Percentiles rank a stretch among this genome's conserved stretches.
These are phyloP conservation scores for Arabidopsis thaliana DNA, from an alignment of 345 rosid genomes.

Conservation along the genomic window TAIR10.1 NC_003070.9:12867501-12868000, in stretches of 20 bases:
- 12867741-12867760: constrained; percentile 97
- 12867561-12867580: constrained; percentile 79
- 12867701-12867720: constrained; percentile 83
- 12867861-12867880: constrained; percentile 85
- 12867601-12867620: constrained; percentile 76
- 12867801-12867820: constrained; percentile 22
- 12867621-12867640: constrained; percentile 77
- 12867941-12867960: constrained; percentile 93
- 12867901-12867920: constrained; percentile 88
- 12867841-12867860: constrained; percentile 81
- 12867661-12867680: constrained; percentile 95
- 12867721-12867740: constrained; percentile 85
- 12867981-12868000: background rate
- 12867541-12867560: constrained; percentile 85
- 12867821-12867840: background rate
- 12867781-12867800: constrained; percentile 17
- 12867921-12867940: constrained; percentile 91
- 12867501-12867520: constrained; percentile 96
- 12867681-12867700: constrained; percentile 90
- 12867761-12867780: constrained; percentile 37
- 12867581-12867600: constrained; percentile 85
- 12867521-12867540: constrained; percentile 80
- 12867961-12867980: constrained; percentile 76
- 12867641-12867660: constrained; percentile 88
- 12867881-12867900: constrained; percentile 86